A percentile compares a stretch with the other conserved stretches of the same genome.
Evolutionary conservation across 2,329 filamentous ascomycete species (phyloP).

Genomic region (Apiospora hydei): DNA sequence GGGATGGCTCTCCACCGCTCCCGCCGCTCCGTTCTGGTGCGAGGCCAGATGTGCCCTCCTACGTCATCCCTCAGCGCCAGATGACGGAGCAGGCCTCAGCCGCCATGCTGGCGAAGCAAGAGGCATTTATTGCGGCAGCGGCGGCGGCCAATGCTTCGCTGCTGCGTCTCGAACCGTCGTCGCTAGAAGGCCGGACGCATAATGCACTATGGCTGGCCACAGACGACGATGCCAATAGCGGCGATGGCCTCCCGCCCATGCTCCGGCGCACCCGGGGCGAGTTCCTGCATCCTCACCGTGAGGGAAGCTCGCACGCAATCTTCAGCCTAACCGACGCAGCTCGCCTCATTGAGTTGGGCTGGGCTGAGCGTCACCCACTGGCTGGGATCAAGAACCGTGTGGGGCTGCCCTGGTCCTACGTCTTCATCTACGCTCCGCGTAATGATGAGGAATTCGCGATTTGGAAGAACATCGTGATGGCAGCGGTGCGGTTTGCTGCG

Average conservation of each 20-base stretch:
- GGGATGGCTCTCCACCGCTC: background rate
- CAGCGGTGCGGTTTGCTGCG: slow-evolving; percentile 34
- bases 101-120: slow-evolving; percentile 33
- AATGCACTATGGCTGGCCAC: slow-evolving; percentile 39
- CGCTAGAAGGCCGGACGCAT: slow-evolving; percentile 43
- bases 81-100: slow-evolving; percentile 35
- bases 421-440: slow-evolving; percentile 51
- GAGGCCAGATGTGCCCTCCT: slow-evolving; percentile 44
- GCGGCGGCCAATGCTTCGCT: slow-evolving; percentile 39
- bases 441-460: slow-evolving; percentile 44
- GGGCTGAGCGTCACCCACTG: slow-evolving; percentile 50
- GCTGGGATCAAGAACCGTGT: slow-evolving; percentile 36
- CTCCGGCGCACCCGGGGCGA: slow-evolving; percentile 39
- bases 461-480: slow-evolving; percentile 37
- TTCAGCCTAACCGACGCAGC: slow-evolving; percentile 48
- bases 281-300: slow-evolving; percentile 47
- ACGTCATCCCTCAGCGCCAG: slow-evolving; percentile 50
- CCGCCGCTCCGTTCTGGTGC: slow-evolving; percentile 29
- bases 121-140: slow-evolving; percentile 35
- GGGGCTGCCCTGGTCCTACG: slow-evolving; percentile 44
- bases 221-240: background rate
- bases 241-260: slow-evolving; percentile 23
- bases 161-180: slow-evolving; percentile 38
- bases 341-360: slow-evolving; percentile 44
- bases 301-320: slow-evolving; percentile 48